Evolutionary conservation across 768 basidiomycete species (phyloP).

Genomic region (Vararia minispora): DNA sequence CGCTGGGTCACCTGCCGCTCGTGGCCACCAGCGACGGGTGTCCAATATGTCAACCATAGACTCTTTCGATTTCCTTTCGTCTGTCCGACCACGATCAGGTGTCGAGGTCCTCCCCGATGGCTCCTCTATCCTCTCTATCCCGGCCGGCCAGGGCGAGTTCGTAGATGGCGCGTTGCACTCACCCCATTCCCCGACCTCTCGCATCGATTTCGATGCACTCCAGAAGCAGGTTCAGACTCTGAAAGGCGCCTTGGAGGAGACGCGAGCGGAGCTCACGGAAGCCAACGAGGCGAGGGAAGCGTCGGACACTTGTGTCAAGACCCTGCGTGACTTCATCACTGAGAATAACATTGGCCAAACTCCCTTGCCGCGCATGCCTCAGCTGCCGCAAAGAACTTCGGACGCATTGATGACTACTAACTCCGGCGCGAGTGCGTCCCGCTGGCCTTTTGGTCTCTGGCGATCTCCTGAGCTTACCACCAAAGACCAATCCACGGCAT

Average conservation of each 20-base stretch:
- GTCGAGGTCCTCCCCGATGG: conserved; percentile 12
- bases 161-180: neutral
- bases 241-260: conserved; percentile 50
- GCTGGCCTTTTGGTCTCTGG: conserved; percentile 14
- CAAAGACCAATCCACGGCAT: conserved; percentile 7
- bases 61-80: too few relatives aligned
- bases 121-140: neutral
- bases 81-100: too few relatives aligned
- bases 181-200: conserved; percentile 2
- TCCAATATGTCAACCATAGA: conserved; percentile 65
- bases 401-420: conserved; percentile 7
- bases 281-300: conserved; percentile 79
- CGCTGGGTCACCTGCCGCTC: conserved; percentile 38
- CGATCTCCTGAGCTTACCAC: conserved; percentile 6
- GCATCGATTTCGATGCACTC: conserved; percentile 41
- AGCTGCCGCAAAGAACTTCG: conserved; percentile 7
- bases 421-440: conserved; percentile 7
- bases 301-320: conserved; percentile 74
- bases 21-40: conserved; percentile 52
- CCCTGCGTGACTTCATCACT: conserved; percentile 72
- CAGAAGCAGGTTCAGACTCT: conserved; percentile 47
- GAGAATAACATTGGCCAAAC: conserved; percentile 55
- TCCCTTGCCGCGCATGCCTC: conserved; percentile 9
- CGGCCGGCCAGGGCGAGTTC: neutral
- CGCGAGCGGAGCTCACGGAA: conserved; percentile 60